A percentile compares a stretch with the other conserved stretches of the same genome.
Evolutionary conservation across 257 asterid genomes (phyloP).

Genomic region (Jaltomata sinuosa): DNA sequence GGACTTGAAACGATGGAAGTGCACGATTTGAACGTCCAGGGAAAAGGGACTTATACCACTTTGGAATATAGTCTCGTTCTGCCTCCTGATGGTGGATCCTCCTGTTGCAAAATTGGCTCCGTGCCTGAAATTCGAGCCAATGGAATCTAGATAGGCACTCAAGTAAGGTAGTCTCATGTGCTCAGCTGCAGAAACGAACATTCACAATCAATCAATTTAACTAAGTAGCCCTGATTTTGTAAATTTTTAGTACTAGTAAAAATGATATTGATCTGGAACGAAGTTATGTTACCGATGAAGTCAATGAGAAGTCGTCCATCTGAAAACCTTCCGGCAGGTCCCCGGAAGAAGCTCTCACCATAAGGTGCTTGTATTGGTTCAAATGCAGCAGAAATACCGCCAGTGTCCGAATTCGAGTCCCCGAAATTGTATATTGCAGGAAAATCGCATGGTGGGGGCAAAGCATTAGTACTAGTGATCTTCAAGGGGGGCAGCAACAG

Average conservation of each 20-base stretch:
- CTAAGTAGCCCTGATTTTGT: neutral
- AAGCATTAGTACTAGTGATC: neutral
- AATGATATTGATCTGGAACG: neutral
- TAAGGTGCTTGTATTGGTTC: constrained; percentile 28
- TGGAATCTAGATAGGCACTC: constrained; percentile 43
- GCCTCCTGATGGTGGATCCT: constrained; percentile 31
- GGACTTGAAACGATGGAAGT: constrained; percentile 25
- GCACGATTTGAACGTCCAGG: constrained; percentile 34
- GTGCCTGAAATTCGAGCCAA: constrained; percentile 30
- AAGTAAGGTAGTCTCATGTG: constrained; percentile 35
- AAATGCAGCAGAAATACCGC: constrained; percentile 45
- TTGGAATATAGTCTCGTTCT: constrained; percentile 22
- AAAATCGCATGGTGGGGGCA: constrained; percentile 26
- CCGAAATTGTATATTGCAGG: constrained; percentile 59
- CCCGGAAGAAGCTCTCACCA: constrained; percentile 33
- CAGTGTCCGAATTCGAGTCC: constrained; percentile 57
- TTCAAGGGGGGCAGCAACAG: neutral
- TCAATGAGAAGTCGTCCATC: constrained; percentile 60
- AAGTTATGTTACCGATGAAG: constrained; percentile 29
- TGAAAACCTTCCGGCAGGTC: constrained; percentile 37
- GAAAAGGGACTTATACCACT: constrained; percentile 36
- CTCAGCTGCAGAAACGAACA: constrained; percentile 29
- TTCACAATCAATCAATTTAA: neutral
- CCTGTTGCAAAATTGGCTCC: constrained; percentile 51
- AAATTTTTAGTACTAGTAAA: too few relatives aligned